Conservation (phyloP, 2,329 filamentous ascomycete species). For the Xylogone sp. region DNA sequence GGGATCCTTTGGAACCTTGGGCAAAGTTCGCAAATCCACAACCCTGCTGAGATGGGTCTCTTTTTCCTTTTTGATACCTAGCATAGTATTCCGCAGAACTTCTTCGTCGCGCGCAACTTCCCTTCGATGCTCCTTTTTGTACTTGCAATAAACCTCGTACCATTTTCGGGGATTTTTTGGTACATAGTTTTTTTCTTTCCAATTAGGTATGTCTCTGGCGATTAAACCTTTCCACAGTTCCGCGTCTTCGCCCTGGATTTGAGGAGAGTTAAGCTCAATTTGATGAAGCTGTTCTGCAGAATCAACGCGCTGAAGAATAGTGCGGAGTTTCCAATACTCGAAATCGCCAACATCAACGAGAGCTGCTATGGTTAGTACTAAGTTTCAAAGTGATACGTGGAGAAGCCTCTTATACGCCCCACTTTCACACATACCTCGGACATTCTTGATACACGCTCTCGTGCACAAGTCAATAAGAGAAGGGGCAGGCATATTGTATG, state of each 20-base stretch:
- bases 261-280: constrained; percentile 73
- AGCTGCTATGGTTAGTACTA: constrained; percentile 27
- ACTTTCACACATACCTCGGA: constrained; percentile 30
- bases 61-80: constrained; percentile 56
- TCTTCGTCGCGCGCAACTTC: constrained; percentile 55
- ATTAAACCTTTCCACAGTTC: constrained; percentile 82
- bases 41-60: constrained; percentile 54
- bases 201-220: constrained; percentile 67
- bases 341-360: constrained; percentile 71
- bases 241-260: constrained; percentile 64
- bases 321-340: constrained; percentile 60
- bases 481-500: constrained; percentile 38
- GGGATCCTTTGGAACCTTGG: constrained; percentile 36
- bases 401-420: constrained; percentile 6
- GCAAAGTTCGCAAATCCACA: constrained; percentile 46
- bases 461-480: constrained; percentile 50
- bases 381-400: constrained; percentile 3
- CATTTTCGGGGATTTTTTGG: constrained; percentile 67
- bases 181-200: constrained; percentile 56
- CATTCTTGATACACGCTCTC: constrained; percentile 48
- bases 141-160: constrained; percentile 73
- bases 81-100: constrained; percentile 48
- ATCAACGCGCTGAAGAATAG: constrained; percentile 68
- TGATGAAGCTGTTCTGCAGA: constrained; percentile 69
- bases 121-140: constrained; percentile 55